phyloP scores from a whole-genome alignment of 2,329 filamentous ascomycete species.

The Zasmidium cellare region DNA sequence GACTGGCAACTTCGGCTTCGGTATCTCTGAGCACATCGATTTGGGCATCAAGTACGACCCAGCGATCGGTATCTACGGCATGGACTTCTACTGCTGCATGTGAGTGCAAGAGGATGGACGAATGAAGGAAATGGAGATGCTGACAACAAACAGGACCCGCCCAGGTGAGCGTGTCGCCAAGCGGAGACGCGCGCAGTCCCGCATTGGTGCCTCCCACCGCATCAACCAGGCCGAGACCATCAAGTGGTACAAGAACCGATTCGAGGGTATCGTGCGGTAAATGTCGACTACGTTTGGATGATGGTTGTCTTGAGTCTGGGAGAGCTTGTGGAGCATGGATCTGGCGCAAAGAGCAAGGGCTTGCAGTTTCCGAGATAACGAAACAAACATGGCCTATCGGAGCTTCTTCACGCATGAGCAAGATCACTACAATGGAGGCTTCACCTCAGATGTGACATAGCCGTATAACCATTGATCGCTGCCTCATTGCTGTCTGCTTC shows the following conservation, averaged over 20 bases:
- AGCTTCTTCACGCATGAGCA: conserved; percentile 36
- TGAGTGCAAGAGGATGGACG: conserved; percentile 29
- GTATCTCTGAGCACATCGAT: conserved; percentile 99
- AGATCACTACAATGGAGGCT: conserved; percentile 39
- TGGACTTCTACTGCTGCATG: conserved; percentile 99
- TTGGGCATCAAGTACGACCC: conserved; percentile 99
- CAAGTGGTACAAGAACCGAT: conserved; percentile 96
- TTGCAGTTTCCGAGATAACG: conserved; percentile 27
- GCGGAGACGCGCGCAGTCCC: conserved; percentile 85
- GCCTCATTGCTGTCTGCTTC: conserved; percentile 27
- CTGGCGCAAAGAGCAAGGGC: conserved; percentile 28
- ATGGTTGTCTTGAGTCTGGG: conserved; percentile 12
- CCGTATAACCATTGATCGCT: conserved; percentile 39
- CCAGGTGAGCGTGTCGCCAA: conserved; percentile 97
- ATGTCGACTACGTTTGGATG: conserved; percentile 36
- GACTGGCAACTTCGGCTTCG: conserved; percentile 99
- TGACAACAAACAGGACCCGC: conserved; percentile 66
- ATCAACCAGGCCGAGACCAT: conserved; percentile 94
- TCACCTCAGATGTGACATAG: conserved; percentile 32
- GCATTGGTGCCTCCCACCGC: conserved; percentile 82
- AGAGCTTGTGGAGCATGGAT: conserved; percentile 22
- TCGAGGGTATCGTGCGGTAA: conserved; percentile 99
- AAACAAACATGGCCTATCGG: conserved; percentile 38
- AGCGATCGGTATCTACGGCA: conserved; percentile 97
- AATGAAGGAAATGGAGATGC: not conserved